Percentiles rank a stretch among this genome's conserved stretches.
These are phyloP conservation scores for Escallonia herrerae DNA, from an alignment of 129 eudicot genomes.

Conservation along the genomic window DNA sequence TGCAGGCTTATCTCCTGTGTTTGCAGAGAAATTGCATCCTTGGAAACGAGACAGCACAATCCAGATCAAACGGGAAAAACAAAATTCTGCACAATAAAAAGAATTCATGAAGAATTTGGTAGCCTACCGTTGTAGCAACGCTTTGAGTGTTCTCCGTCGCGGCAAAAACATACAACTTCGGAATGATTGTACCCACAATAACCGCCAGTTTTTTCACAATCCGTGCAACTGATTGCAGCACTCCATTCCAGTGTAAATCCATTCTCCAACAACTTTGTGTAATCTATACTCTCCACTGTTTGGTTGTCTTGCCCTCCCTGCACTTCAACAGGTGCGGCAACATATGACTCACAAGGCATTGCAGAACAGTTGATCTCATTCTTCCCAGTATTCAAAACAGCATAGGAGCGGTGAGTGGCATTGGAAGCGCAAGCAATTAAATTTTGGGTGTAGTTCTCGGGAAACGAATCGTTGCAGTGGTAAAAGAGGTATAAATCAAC, in stretches of 20 bases:
- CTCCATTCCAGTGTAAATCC: slow-evolving; percentile 2
- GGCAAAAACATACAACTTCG: background rate
- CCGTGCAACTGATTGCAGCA: background rate
- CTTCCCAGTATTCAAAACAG: background rate
- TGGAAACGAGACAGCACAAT: too few relatives aligned
- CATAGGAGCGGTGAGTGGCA: background rate
- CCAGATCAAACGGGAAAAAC: background rate
- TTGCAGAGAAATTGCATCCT: too few relatives aligned
- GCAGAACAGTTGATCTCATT: background rate
- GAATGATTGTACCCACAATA: background rate
- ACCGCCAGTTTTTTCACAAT: background rate
- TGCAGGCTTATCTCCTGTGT: too few relatives aligned
- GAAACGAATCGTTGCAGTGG: background rate
- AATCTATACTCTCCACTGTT: background rate
- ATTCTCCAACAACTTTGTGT: background rate
- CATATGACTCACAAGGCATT: slow-evolving; percentile 1
- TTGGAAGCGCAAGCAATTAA: background rate
- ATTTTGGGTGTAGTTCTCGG: background rate
- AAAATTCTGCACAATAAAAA: background rate
- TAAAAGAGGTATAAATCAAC: background rate
- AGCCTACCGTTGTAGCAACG: background rate
- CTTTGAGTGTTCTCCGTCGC: background rate
- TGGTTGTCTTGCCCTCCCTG: background rate
- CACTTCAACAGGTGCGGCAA: background rate
- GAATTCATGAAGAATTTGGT: background rate